Percentiles rank a stretch among this genome's conserved stretches.
phyloP scores from a whole-genome alignment of 108 stramenopile species.

The Mediolabrus comicus region DNA sequence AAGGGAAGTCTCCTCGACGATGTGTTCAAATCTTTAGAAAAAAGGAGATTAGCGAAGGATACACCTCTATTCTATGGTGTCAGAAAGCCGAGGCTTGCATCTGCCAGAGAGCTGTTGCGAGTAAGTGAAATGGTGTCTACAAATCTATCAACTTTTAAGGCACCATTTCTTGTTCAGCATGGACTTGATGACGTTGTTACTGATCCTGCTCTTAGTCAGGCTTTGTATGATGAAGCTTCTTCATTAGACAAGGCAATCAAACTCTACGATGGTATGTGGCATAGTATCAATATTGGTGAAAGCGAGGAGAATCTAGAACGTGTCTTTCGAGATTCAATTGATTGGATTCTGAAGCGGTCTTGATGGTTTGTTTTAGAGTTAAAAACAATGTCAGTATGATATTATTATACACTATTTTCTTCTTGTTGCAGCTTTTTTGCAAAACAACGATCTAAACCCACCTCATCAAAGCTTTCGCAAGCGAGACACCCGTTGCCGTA shows the following conservation, averaged over 20 bases:
- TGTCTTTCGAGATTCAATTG: conserved; percentile 46
- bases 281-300: conserved; percentile 46
- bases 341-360: conserved; percentile 50
- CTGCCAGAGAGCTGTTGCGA: conserved; percentile 55
- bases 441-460: not conserved
- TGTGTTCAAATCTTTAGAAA: conserved; percentile 41
- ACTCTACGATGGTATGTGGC: conserved; percentile 59
- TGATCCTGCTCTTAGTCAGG: conserved; percentile 49
- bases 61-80: conserved; percentile 34
- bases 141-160: conserved; percentile 41
- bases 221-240: conserved; percentile 50
- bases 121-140: conserved; percentile 45
- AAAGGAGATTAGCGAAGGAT: conserved; percentile 19
- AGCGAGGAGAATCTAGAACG: conserved; percentile 44
- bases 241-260: conserved; percentile 55
- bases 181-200: conserved; percentile 58
- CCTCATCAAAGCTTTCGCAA: not conserved
- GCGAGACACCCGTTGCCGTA: conserved; percentile 20
- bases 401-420: too few species aligned
- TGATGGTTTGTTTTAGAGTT: too few species aligned
- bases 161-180: conserved; percentile 60
- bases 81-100: conserved; percentile 57
- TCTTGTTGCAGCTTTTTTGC: too few species aligned
- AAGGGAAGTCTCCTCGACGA: conserved; percentile 34
- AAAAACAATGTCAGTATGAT: too few species aligned